These are phyloP conservation scores for Calycina marina DNA, from an alignment of 2,329 filamentous ascomycete genomes.

Conservation along the genomic window DNA sequence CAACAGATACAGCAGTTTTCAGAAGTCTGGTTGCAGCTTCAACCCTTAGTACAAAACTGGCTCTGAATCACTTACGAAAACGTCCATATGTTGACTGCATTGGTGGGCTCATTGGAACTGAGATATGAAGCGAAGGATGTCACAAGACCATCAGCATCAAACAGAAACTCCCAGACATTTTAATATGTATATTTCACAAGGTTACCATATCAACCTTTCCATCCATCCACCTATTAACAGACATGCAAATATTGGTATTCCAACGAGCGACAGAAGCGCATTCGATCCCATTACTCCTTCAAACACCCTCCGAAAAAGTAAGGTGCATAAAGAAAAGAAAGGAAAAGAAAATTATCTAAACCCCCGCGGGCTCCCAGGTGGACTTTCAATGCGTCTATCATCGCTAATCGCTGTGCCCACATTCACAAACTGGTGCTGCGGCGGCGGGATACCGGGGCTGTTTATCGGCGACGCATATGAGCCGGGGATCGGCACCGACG, in stretches of 20 bases:
- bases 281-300: not conserved
- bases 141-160: too few relatives aligned
- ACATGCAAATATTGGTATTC: not conserved
- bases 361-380: conserved; percentile 19
- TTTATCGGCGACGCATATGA: conserved; percentile 52
- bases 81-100: too few relatives aligned
- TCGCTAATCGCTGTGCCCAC: conserved; percentile 19
- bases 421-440: conserved; percentile 22
- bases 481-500: conserved; percentile 74
- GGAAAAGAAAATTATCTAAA: conserved; percentile 4
- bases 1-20: too few relatives aligned
- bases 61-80: too few relatives aligned
- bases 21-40: too few relatives aligned
- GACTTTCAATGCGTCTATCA: conserved; percentile 19
- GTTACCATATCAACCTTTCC: not conserved
- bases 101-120: too few relatives aligned
- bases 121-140: too few relatives aligned
- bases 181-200: too few relatives aligned
- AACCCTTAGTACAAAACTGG: too few relatives aligned
- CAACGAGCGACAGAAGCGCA: not conserved
- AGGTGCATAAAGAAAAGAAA: conserved; percentile 1
- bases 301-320: not conserved
- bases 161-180: too few relatives aligned
- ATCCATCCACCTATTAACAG: not conserved
- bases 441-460: conserved; percentile 29